Evolutionary conservation across 345 rosid genomes (phyloP), one percentile per base, ranked within the genome.

Genomic region (Abelmoschus esculentus): DNA sequence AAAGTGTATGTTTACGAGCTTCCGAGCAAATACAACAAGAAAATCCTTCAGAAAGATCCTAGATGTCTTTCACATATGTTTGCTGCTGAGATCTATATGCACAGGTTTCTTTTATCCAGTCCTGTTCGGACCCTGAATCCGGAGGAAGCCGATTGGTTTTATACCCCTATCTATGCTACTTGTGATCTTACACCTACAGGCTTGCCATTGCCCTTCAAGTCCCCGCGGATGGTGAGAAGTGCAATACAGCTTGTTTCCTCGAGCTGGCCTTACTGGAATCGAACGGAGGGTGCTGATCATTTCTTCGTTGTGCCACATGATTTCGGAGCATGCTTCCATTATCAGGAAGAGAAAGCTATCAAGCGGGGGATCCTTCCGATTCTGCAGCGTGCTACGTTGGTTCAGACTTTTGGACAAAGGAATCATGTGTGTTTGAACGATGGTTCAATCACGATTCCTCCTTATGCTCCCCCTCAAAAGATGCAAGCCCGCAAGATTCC

Each of bases 131-230:
- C 98, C 7, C 88, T 79, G 52, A 88, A 89, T 72, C 97, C 97
- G 0, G 88, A 89, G 31, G 97, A 91, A 73, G 98, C 98, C 15
- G 98, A 93, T 79, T 91, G 98, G 98, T 91, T 93, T 77, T 93
- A 91, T 70, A 81, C 90, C 11, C 98, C 97, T 0, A 86, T 93
- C 61, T 93, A 93, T 61, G 80, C 89, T 17, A 93, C 98, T 67
- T 93, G 98, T 73, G 98, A 93, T 77, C 97, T 91, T 63, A 93
- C 98, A n/a, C 96, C 97, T 28, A 89, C 83, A 3, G 98, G 98
- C 56, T 80, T 93, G 74, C 98, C 98, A 0, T 78, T 93, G 85
- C 98, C 98, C 17, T 93, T 93, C 72, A 93, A 93, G 70, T 90
- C 98, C 11, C 98, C 97, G 1, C 79, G 98, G 53, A 86, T 93